These are phyloP conservation scores for Gossypium davidsonii DNA, from an alignment of 441 rosid species.

Conservation along the genomic window DNA sequence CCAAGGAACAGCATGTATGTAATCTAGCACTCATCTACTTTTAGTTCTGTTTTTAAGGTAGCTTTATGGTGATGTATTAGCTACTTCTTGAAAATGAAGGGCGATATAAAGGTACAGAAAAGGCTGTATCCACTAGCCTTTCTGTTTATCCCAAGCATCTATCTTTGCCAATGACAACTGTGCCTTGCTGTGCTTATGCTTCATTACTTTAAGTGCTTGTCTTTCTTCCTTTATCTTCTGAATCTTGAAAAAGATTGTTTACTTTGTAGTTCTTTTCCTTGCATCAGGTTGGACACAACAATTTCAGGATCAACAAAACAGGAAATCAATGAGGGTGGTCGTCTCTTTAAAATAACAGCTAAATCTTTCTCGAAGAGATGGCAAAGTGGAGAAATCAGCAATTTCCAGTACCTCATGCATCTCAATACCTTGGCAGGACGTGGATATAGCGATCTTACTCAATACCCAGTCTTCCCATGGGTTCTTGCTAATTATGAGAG, in stretches of 20 bases:
- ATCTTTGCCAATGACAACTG: not conserved
- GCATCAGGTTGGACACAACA: constrained; percentile 87
- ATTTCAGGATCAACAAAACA: constrained; percentile 93
- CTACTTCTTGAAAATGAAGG: not conserved
- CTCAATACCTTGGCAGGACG: constrained; percentile 99
- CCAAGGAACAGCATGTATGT: constrained; percentile 95
- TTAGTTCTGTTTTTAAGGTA: not conserved
- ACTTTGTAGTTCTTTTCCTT: constrained; percentile 14
- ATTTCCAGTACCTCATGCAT: constrained; percentile 99
- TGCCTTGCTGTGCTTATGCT: not conserved
- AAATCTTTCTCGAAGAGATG: constrained; percentile 98
- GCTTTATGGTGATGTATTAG: constrained; percentile 12
- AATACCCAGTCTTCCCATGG: constrained; percentile 99
- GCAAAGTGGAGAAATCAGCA: constrained; percentile 99
- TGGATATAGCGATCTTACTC: constrained; percentile 99
- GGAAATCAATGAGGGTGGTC: constrained; percentile 89
- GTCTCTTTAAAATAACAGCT: constrained; percentile 86
- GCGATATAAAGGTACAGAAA: not conserved
- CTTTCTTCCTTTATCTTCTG: not conserved
- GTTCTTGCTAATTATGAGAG: constrained; percentile 96
- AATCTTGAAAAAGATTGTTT: not conserved
- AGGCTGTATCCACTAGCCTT: not conserved
- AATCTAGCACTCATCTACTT: constrained; percentile 20
- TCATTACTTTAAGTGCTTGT: not conserved
- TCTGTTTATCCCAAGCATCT: not conserved